Base-by-base conservation (phyloP, 306 rosid genomes). In the Vachellia pachyceras region DNA sequence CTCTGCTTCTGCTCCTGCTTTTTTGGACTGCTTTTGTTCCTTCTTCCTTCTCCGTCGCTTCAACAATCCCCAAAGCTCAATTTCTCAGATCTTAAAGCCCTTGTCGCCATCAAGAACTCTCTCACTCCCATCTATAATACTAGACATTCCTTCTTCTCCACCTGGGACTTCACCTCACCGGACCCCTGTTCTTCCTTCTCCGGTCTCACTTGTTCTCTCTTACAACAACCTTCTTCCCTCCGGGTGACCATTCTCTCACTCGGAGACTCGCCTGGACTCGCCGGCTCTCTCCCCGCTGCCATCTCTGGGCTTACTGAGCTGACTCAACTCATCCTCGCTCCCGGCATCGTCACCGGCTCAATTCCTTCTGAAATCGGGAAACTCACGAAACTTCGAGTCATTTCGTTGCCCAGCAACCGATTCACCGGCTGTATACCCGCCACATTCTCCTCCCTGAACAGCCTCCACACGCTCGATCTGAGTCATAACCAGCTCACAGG, bases 391-490 rank as follows among this genome's bases (percentile, higher is more conserved):
- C 92, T 93, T 84, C 89, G 97, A 12, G 96, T 93, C 75, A 73
- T 93, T 52, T 93, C 96, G 0, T 36, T 93, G 0, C 86, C 91
- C 17, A 83, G 67, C 63, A 93, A 93, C 88, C 95, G 97, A 57
- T 67, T 93, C 81, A 93, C 92, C 58, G 97, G 94, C 1, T 13
- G 79, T 15, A 78, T 93, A 1, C 97, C 97, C 29, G 6, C 75
- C 13, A n/a, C 88, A 0, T 58, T 93, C 64, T 87, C 91, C 11
- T 29, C 87, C 3, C 85, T 93, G 25, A 35, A 7, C 33, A 82
- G 68, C 55, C 94, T 93, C 78, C 97, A 93, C 89, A 93, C 97
- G 0, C 92, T 93, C 72, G 97, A 93, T 75, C 94, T 93, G 46
- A 93, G 96, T 71, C 79, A 83, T 57, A 93, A 93, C 84, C 86